Evolutionary conservation across 805 yeast genomes (phyloP).

Genomic region (Scheffersomyces ergatensis): DNA sequence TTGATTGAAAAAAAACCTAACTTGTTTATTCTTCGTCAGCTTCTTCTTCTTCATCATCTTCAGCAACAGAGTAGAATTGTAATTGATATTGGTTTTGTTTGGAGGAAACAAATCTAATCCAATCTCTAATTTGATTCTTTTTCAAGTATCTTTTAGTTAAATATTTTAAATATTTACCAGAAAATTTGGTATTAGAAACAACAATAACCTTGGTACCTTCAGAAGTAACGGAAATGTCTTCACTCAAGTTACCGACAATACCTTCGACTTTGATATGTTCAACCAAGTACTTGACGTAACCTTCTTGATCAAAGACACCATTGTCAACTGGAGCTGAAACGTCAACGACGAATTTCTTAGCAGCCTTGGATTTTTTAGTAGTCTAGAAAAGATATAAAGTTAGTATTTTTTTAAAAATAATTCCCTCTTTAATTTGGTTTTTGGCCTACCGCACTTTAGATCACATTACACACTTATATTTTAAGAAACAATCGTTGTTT

Average conservation of each 20-base stretch:
- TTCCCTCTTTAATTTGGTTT: no score
- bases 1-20: slow-evolving; percentile 2
- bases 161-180: slow-evolving; percentile 99
- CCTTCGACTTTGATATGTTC: slow-evolving; percentile 99
- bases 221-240: slow-evolving; percentile 79
- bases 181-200: slow-evolving; percentile 91
- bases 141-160: slow-evolving; percentile 99
- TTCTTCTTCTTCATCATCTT: slow-evolving; percentile 81
- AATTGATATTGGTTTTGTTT: slow-evolving; percentile 94
- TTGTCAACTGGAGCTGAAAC: slow-evolving; percentile 95
- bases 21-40: slow-evolving; percentile 64
- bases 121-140: slow-evolving; percentile 99
- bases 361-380: slow-evolving; percentile 65
- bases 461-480: slow-evolving; percentile 13
- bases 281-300: slow-evolving; percentile 95
- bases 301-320: slow-evolving; percentile 96
- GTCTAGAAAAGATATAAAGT: slow-evolving; percentile 47
- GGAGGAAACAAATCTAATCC: slow-evolving; percentile 98
- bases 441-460: slow-evolving; percentile 72
- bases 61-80: slow-evolving; percentile 98
- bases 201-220: slow-evolving; percentile 89
- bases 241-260: slow-evolving; percentile 95
- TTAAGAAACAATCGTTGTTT: neutral
- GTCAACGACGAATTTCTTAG: slow-evolving; percentile 92
- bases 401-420: slow-evolving; percentile 23